Percentiles rank a stretch among this genome's conserved stretches.
These are phyloP conservation scores for Papiliotrema laurentii DNA, from an alignment of 1,284 basidiomycete species.

Conservation along the genomic window DNA sequence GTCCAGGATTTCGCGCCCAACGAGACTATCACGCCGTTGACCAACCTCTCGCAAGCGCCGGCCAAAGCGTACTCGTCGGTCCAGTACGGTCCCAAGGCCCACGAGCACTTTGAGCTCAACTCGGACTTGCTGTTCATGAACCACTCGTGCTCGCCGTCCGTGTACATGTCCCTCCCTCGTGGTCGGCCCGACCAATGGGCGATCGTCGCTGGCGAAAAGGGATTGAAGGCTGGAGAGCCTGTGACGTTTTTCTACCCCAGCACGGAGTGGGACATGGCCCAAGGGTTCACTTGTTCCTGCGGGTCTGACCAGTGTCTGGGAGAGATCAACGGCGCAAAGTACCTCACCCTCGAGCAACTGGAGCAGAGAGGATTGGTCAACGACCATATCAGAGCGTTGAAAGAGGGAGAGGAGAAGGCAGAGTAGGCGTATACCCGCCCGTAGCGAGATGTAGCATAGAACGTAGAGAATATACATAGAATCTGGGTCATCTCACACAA, in stretches of 20 bases:
- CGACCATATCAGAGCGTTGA: slow-evolving; percentile 42
- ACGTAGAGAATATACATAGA: too few relatives aligned
- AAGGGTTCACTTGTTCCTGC: slow-evolving; percentile 60
- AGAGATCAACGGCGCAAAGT: slow-evolving; percentile 47
- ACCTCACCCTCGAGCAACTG: slow-evolving; percentile 39
- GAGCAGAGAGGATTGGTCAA: slow-evolving; percentile 42
- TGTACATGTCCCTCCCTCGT: slow-evolving; percentile 56
- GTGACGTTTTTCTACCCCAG: slow-evolving; percentile 62
- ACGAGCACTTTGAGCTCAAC: slow-evolving; percentile 60
- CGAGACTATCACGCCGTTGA: slow-evolving; percentile 29
- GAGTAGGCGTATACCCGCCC: too few relatives aligned
- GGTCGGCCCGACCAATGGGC: slow-evolving; percentile 50
- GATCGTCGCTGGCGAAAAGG: slow-evolving; percentile 43
- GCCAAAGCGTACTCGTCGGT: slow-evolving; percentile 49
- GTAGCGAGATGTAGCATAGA: too few relatives aligned
- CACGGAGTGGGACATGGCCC: slow-evolving; percentile 68
- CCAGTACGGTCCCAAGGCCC: slow-evolving; percentile 48
- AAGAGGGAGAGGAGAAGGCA: slow-evolving; percentile 28
- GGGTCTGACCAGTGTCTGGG: slow-evolving; percentile 50
- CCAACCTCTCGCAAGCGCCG: slow-evolving; percentile 35
- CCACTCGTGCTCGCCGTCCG: slow-evolving; percentile 63
- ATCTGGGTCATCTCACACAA: too few relatives aligned
- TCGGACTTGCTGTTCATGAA: slow-evolving; percentile 64
- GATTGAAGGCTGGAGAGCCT: slow-evolving; percentile 50
- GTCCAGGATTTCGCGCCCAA: slow-evolving; percentile 39